Evolutionary conservation across 78 protist species (phyloP).

Genomic region (Protostelium mycophagum): DNA sequence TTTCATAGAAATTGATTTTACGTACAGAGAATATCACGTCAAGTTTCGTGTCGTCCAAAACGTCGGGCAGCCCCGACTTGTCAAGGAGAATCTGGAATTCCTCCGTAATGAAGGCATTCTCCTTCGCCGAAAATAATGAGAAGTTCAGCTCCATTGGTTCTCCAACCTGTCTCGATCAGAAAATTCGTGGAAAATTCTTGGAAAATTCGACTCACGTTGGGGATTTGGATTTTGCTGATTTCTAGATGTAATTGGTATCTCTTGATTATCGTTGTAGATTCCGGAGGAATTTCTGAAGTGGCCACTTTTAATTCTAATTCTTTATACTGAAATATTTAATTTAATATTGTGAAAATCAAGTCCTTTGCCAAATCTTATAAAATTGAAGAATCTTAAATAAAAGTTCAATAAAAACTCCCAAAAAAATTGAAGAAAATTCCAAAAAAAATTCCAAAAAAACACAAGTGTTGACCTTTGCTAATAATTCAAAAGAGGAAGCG

Average conservation of each 20-base stretch:
- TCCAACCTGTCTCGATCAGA: neutral
- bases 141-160: neutral
- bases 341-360: too few species aligned
- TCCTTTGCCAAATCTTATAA: too few species aligned
- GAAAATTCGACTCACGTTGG: neutral
- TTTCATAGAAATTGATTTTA: neutral
- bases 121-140: neutral
- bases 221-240: neutral
- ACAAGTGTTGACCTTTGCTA: too few species aligned
- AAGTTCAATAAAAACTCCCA: too few species aligned
- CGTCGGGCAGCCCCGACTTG: neutral
- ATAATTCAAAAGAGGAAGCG: neutral
- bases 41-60: neutral
- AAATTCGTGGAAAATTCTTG: too few species aligned
- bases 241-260: neutral
- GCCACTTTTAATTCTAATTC: too few species aligned
- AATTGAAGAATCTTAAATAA: too few species aligned
- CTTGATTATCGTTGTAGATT: too few species aligned
- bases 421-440: too few species aligned
- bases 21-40: neutral
- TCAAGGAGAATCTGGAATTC: neutral
- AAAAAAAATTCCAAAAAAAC: too few species aligned
- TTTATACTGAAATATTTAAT: too few species aligned
- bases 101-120: neutral
- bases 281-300: too few species aligned